Base-by-base conservation (phyloP, 139 green algal genomes). In the Asterochloris sp. region DNA sequence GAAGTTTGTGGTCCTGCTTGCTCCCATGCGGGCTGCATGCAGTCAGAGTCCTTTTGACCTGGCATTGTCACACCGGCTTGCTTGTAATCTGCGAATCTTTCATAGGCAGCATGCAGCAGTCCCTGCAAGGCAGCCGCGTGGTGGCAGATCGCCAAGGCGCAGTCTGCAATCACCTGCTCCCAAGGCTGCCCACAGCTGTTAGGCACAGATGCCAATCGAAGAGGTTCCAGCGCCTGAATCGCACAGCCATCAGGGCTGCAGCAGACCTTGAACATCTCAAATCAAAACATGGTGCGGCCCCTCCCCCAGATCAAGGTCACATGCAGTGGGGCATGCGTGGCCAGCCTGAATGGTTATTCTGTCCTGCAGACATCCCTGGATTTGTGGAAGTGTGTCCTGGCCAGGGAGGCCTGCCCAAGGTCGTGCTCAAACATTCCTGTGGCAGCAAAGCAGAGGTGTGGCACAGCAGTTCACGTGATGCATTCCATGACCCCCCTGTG, bases 361-460 rank as follows among this genome's bases (percentile, higher is more conserved):
- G 38, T 54, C 24, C 14, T 69, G 27, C 86, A 94, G 93, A 86
- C 62, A 94, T 97, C 71, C 62, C 78, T 9, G 92, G 88, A 15
- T 88, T 84, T 69, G 91, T 97, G 13, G 76, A 91, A 75, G 86
- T 97, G 69, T 87, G 85, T 61, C 83, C 89, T 68, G 92, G 93
- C 47, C 80, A 87, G 17, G 90, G 85, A 13, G 91, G 88, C 16
- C 82, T 91, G 28, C 78, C 89, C 0, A 91, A 87, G 62, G 92
- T 93, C 13, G 78, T 92, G 26, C 87, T 97, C 23, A 93, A 90
- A 78, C 93, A 97, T 83, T 63, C 82, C 0, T 95, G 88, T 69
- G 95, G 95, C 12, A 83, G 91, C 24, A 88, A 81, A 12, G 93
- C 94, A 26, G 93, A 98, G 89, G 93, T 95, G 54, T 12, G 63